These are phyloP conservation scores for Lachnellula cervina DNA, from an alignment of 2,329 filamentous ascomycete species.

Conservation along the genomic window DNA sequence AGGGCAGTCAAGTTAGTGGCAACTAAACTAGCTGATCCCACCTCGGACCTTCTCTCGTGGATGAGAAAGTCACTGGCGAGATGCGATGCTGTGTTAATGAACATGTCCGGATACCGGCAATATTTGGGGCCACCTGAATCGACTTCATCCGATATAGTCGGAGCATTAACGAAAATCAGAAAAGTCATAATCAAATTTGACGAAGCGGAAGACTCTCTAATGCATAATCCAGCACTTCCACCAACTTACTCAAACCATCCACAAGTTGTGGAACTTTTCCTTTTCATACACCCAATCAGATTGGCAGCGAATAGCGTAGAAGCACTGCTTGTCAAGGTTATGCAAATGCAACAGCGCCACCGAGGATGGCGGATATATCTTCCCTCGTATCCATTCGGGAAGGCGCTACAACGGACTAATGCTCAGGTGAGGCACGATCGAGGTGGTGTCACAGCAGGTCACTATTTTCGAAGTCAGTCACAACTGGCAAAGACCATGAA, in stretches of 20 bases:
- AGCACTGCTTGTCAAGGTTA: constrained; percentile 42
- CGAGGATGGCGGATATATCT: constrained; percentile 41
- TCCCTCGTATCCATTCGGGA: constrained; percentile 50
- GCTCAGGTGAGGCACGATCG: constrained; percentile 54
- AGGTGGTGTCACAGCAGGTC: constrained; percentile 51
- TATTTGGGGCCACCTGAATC: constrained; percentile 41
- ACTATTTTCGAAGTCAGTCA: constrained; percentile 34
- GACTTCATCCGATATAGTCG: constrained; percentile 39
- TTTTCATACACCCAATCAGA: constrained; percentile 51
- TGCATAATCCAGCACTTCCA: constrained; percentile 42
- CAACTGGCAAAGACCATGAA: constrained; percentile 31
- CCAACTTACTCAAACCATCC: constrained; percentile 43
- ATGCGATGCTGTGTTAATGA: constrained; percentile 51
- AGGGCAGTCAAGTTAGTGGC: constrained; percentile 30
- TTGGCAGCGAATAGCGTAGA: constrained; percentile 47
- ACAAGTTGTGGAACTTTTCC: constrained; percentile 48
- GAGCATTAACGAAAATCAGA: constrained; percentile 37
- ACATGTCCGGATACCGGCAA: constrained; percentile 45
- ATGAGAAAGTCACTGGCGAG: constrained; percentile 42
- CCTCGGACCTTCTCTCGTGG: constrained; percentile 40
- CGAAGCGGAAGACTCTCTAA: constrained; percentile 41
- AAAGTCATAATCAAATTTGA: constrained; percentile 44
- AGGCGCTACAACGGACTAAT: constrained; percentile 50
- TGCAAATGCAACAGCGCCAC: constrained; percentile 41
- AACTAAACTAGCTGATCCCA: constrained; percentile 41